Conservation (phyloP, 2,329 filamentous ascomycete genomes). For the Penicillium thymicola region DNA sequence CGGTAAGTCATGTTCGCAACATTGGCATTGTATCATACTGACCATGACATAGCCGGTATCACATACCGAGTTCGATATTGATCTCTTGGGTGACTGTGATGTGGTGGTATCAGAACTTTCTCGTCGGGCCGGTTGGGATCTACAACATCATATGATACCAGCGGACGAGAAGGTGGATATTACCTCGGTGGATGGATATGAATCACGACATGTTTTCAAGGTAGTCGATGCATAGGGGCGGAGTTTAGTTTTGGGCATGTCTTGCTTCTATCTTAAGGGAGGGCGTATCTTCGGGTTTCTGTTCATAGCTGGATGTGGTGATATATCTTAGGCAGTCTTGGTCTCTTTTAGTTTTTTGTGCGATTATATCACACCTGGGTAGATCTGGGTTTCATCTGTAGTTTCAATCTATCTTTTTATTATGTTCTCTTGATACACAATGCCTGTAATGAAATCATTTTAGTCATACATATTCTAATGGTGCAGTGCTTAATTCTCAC, state of each 20-base stretch:
- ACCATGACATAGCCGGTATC: constrained; percentile 58
- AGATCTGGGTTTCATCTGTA: constrained; percentile 4
- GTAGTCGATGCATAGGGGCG: constrained; percentile 39
- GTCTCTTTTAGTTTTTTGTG: neutral
- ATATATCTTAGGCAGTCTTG: constrained; percentile 1
- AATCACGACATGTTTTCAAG: constrained; percentile 45
- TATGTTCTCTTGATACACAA: neutral
- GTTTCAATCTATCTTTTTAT: neutral
- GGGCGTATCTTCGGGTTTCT: constrained; percentile 29
- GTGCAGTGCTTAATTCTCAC: rapidly evolving
- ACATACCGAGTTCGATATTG: constrained; percentile 94
- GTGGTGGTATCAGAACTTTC: constrained; percentile 84
- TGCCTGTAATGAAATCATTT: neutral
- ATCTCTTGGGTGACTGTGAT: constrained; percentile 93
- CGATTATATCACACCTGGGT: neutral
- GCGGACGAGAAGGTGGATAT: constrained; percentile 61
- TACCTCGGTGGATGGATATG: constrained; percentile 46
- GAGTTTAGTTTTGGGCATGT: constrained; percentile 35
- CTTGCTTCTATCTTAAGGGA: constrained; percentile 20
- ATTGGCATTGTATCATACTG: neutral
- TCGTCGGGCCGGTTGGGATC: constrained; percentile 72
- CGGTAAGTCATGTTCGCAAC: constrained; percentile 45
- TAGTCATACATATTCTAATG: too few relatives aligned
- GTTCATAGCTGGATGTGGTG: constrained; percentile 11
- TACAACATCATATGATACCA: constrained; percentile 82